Percentiles rank a stretch among this genome's conserved stretches.
These are phyloP conservation scores for Herpetospermum pedunculosum DNA, from an alignment of 306 rosid genomes.

Conservation along the genomic window DNA sequence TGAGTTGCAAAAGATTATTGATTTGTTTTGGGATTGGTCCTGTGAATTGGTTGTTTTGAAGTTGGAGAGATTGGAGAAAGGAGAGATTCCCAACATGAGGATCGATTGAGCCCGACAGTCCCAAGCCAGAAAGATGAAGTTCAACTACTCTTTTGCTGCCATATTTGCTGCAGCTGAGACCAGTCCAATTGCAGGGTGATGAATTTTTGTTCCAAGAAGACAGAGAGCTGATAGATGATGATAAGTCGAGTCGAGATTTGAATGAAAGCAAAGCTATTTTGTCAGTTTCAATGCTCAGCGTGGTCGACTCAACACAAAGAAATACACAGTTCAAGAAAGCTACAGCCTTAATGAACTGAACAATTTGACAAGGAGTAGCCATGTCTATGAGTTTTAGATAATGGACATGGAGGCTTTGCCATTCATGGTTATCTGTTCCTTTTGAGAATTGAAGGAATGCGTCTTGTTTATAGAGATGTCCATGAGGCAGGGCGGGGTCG, in stretches of 20 bases:
- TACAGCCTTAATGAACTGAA: background rate
- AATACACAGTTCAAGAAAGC: background rate
- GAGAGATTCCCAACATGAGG: conserved; percentile 45
- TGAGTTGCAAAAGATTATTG: conserved; percentile 21
- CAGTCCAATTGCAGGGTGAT: conserved; percentile 55
- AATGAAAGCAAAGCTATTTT: conserved; percentile 46
- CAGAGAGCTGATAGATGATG: background rate
- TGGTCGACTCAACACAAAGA: background rate
- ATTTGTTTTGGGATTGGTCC: conserved; percentile 45
- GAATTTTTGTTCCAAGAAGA: conserved; percentile 36
- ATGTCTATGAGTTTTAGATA: background rate
- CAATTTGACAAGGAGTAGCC: background rate
- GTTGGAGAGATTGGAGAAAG: conserved; percentile 34
- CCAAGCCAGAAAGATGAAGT: conserved; percentile 31
- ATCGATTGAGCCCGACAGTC: conserved; percentile 36
- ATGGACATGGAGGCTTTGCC: conserved; percentile 21
- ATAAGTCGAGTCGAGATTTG: conserved; percentile 22
- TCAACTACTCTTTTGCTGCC: conserved; percentile 26
- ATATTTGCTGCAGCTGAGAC: conserved; percentile 36
- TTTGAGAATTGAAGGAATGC: no score
- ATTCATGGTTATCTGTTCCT: no score
- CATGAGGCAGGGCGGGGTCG: no score
- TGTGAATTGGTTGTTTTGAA: conserved; percentile 32
- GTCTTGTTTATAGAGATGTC: no score
- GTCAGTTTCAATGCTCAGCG: conserved; percentile 27